These are phyloP conservation scores for Myxozyma vanderwaltii DNA, from an alignment of 805 yeast genomes.

Conservation along the genomic window DNA sequence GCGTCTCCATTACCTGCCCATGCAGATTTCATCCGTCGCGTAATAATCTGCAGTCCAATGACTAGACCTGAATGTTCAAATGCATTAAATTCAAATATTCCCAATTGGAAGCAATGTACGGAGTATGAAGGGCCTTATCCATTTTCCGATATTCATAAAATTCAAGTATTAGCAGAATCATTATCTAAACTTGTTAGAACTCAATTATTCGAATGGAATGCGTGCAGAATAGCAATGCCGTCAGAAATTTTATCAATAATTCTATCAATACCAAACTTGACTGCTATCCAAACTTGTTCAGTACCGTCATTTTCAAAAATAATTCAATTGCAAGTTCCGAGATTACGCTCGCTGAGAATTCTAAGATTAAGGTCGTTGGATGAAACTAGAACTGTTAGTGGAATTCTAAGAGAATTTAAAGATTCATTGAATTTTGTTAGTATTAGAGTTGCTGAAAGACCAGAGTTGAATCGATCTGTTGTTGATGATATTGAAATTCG, in stretches of 20 bases:
- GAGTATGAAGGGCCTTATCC: neutral
- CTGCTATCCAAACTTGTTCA: conserved; percentile 22
- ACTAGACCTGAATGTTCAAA: neutral
- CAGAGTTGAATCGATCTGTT: conserved; percentile 6
- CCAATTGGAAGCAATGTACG: neutral
- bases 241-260: conserved; percentile 10
- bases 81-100: neutral
- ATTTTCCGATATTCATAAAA: neutral
- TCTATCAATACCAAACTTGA: conserved; percentile 9
- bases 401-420: conserved; percentile 11
- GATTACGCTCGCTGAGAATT: conserved; percentile 17
- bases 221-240: conserved; percentile 18
- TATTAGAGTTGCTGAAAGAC: conserved; percentile 25
- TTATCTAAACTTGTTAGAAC: neutral
- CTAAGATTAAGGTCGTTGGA: conserved; percentile 20
- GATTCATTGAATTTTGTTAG: conserved; percentile 13
- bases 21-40: conserved; percentile 13
- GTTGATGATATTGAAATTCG: conserved; percentile 14
- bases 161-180: neutral
- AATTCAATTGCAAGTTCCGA: neutral
- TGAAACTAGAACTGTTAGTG: conserved; percentile 20
- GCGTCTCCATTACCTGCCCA: conserved; percentile 3
- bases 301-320: conserved; percentile 9
- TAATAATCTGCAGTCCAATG: conserved; percentile 2
- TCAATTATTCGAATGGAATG: conserved; percentile 26